Base-by-base conservation (phyloP, 176 grass and related monocot species). In the Carex cristatella region DNA sequence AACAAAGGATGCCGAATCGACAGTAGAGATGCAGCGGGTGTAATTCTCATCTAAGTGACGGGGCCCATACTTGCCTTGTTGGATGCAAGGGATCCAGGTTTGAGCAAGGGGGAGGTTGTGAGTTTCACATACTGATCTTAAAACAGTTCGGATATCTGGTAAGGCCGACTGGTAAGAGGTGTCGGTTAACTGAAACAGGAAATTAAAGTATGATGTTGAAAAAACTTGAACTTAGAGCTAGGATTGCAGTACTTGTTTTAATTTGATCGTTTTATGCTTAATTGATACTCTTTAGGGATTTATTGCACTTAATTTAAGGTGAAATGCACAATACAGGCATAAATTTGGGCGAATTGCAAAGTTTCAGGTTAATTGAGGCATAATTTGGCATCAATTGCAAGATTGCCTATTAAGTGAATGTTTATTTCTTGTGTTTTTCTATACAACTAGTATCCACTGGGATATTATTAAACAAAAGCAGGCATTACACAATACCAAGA, bases 11-110 rank as follows among this genome's bases (percentile, higher is more conserved):
- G 93, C 97, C 28, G 81, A 86, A 13, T 99, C 93, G 10, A 96
- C 72, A 27, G 93, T 96, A 12, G 97, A 99, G 44, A 99, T 79
- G 16, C 97, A 99, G 55, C 83, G 61, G 82, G 85, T 92, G 85
- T 85, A 82, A 19, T 87, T 96, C 32, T 99, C 97, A 69, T 99
- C 81, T 0, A 89, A 83, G 82, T 99, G 97, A 38, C 97, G 89
- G 81, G 75, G 84, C 23, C 91, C 93, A 51, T 72, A 85, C 73
- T 96, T 99, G 56, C 85, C 84, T 79, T 94, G 97, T 84, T 86
- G 91, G 35, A 88, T 81, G 58, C 97, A 99, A 5, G 89, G 91
- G 61, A 96, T 91, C 97, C 97, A 99, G 27, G 91, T 92, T 84
- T 99, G 97, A 69, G 97, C 93, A 60, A 99, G 86, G 3, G 97